Evolutionary conservation across 371 early-diverging fungal genomes (phyloP).

Genomic region (Lichtheimia ornata): DNA sequence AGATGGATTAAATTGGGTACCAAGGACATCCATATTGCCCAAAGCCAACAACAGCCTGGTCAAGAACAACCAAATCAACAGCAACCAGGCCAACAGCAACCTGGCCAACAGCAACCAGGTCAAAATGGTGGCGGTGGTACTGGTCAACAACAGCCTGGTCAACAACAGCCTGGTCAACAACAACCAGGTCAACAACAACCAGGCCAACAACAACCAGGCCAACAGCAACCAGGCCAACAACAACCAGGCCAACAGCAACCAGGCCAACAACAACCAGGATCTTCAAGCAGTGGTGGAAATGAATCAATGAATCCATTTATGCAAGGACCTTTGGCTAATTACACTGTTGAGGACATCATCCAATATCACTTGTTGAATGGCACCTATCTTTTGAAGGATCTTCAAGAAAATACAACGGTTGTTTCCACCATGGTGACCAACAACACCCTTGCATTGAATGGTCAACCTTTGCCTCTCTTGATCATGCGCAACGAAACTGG

Average conservation of each 20-base stretch:
- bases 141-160: not conserved
- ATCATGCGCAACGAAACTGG: conserved; percentile 25
- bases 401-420: conserved; percentile 15
- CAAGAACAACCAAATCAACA: conserved; percentile 2
- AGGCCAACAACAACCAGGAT: not conserved
- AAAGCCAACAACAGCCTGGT: not conserved
- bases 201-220: not conserved
- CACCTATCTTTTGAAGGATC: conserved; percentile 19
- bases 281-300: not conserved
- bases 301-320: conserved; percentile 11
- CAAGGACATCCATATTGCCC: too few relatives aligned
- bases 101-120: conserved; percentile 3
- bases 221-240: not conserved
- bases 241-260: not conserved
- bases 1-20: too few relatives aligned
- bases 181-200: not conserved
- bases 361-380: conserved; percentile 37
- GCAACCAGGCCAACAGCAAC: conserved; percentile 2
- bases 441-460: conserved; percentile 18
- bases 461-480: conserved; percentile 28
- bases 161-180: not conserved
- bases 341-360: conserved; percentile 28
- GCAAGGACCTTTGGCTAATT: conserved; percentile 12
- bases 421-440: conserved; percentile 32
- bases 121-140: not conserved